Conservation (phyloP, 164 flowering plant species). For the Stephania cephalantha region DNA sequence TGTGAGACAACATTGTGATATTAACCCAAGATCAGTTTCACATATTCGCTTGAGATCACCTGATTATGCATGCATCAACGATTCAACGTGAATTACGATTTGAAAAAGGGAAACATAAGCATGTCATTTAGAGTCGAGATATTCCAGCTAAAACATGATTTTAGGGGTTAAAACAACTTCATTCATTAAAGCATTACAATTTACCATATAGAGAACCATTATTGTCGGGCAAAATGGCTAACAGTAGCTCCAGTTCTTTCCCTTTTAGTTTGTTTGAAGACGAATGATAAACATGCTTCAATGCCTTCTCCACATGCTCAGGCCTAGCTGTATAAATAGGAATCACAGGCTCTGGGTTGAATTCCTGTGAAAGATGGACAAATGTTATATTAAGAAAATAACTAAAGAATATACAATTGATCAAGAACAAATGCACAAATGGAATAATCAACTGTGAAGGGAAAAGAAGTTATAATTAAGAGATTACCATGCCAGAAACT, state of each 20-base stretch:
- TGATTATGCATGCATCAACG: conserved; percentile 14
- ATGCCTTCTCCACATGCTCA: conserved; percentile 72
- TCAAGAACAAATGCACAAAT: not conserved
- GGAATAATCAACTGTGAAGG: not conserved
- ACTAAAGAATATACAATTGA: not conserved
- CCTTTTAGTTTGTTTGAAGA: conserved; percentile 57
- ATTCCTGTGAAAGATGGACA: conserved; percentile 40
- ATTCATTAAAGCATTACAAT: conserved; percentile 1
- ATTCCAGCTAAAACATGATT: conserved; percentile 6
- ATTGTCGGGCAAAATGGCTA: conserved; percentile 69
- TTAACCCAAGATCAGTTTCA: conserved; percentile 89
- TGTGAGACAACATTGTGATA: conserved; percentile 90
- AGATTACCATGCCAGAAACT: conserved; percentile 73
- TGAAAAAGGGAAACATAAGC: not conserved
- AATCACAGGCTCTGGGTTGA: conserved; percentile 64
- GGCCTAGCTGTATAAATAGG: conserved; percentile 58
- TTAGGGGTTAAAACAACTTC: not conserved
- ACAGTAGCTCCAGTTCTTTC: conserved; percentile 60
- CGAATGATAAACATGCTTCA: conserved; percentile 60
- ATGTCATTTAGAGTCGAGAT: not conserved
- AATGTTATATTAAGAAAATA: not conserved
- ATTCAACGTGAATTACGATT: conserved; percentile 3
- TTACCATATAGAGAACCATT: conserved; percentile 79
- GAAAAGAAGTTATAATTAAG: not conserved
- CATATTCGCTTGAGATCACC: conserved; percentile 92